Conservation (phyloP, 352 stramenopile genomes). For the Phytophthora hybrid region DNA sequence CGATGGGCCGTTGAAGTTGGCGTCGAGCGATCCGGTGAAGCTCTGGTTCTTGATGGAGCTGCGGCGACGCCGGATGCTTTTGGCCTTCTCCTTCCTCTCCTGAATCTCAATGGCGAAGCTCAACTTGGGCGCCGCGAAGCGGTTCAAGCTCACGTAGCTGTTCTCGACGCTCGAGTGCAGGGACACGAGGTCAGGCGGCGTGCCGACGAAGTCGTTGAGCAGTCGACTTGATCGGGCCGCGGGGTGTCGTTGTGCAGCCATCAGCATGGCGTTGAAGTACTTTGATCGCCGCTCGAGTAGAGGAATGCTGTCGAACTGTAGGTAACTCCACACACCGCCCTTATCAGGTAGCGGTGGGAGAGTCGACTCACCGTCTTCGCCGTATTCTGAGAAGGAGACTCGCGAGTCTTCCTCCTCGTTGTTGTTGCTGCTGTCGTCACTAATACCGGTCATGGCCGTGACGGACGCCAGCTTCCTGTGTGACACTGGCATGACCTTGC, state of each 20-base stretch:
- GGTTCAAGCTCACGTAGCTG: slow-evolving; percentile 82
- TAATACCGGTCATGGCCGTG: slow-evolving; percentile 43
- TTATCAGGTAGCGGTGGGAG: slow-evolving; percentile 72
- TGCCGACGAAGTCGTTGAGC: slow-evolving; percentile 76
- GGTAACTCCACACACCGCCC: slow-evolving; percentile 77
- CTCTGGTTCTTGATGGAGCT: slow-evolving; percentile 55
- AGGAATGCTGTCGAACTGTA: slow-evolving; percentile 69
- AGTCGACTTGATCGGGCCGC: slow-evolving; percentile 59
- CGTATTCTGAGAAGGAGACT: slow-evolving; percentile 37
- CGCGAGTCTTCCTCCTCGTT: slow-evolving; percentile 28
- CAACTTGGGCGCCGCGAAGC: slow-evolving; percentile 76
- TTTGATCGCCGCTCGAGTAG: slow-evolving; percentile 68
- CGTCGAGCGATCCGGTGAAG: slow-evolving; percentile 42
- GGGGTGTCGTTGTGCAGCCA: slow-evolving; percentile 58
- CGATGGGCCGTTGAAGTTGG: slow-evolving; percentile 27
- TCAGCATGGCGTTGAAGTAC: slow-evolving; percentile 76
- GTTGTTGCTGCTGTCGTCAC: slow-evolving; percentile 32
- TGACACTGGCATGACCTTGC: slow-evolving; percentile 61
- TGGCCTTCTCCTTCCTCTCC: slow-evolving; percentile 76
- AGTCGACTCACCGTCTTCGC: slow-evolving; percentile 19
- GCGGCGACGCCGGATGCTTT: slow-evolving; percentile 64
- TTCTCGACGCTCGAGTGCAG: slow-evolving; percentile 65
- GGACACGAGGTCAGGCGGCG: slow-evolving; percentile 65
- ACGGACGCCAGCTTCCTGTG: slow-evolving; percentile 36
- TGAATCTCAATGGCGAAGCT: slow-evolving; percentile 76